phyloP scores from a whole-genome alignment of 176 grass and related monocot species.

The Avena sativa region DNA sequence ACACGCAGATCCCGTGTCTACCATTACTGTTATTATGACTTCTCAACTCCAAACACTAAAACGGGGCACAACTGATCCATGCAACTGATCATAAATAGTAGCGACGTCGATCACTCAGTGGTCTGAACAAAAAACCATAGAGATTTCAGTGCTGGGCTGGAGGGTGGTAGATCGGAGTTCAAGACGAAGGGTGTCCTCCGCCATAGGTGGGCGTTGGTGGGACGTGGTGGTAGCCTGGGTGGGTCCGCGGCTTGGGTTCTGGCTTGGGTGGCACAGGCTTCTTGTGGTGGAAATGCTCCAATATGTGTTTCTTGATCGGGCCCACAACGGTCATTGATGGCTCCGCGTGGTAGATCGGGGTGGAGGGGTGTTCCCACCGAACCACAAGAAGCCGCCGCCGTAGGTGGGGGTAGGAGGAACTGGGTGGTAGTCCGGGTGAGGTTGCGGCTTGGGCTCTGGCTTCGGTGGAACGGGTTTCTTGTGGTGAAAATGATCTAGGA shows the following conservation, averaged over 20 bases:
- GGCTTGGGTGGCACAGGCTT: slow-evolving; percentile 16
- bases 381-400: neutral
- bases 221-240: neutral
- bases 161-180: neutral
- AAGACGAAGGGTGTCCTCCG: neutral
- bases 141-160: neutral
- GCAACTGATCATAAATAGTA: neutral
- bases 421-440: neutral
- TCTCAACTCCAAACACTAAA: neutral
- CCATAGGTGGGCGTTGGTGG: slow-evolving; percentile 26
- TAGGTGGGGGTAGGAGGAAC: neutral
- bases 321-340: neutral
- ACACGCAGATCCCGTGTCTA: too few relatives aligned
- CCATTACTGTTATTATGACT: neutral
- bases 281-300: slow-evolving; percentile 35
- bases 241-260: neutral
- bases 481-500: neutral
- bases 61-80: neutral
- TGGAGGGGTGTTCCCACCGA: neutral
- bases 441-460: neutral
- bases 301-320: slow-evolving; percentile 25
- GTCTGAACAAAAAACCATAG: neutral
- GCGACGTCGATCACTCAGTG: neutral
- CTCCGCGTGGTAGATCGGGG: neutral
- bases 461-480: neutral